A percentile compares a stretch with the other conserved stretches of the same genome.
These are phyloP conservation scores for Microstegium vimineum DNA, from an alignment of 176 grass and related monocot species.

Conservation along the genomic window DNA sequence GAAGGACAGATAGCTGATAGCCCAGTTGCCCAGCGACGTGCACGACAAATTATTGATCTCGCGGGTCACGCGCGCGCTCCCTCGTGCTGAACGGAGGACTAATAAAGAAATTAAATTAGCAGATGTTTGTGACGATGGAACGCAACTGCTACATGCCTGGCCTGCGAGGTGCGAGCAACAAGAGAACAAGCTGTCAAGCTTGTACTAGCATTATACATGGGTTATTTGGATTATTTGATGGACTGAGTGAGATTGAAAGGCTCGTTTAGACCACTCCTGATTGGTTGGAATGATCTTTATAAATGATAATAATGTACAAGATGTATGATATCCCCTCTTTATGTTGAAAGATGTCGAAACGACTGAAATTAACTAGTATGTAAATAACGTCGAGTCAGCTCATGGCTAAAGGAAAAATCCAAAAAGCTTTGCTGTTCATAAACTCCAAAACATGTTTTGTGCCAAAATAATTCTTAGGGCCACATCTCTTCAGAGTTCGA, in stretches of 20 bases:
- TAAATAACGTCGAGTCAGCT: not conserved
- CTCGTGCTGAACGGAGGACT: conserved; percentile 7
- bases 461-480: not conserved
- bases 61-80: conserved; percentile 16
- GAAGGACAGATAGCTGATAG: too few species aligned
- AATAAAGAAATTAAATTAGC: not conserved
- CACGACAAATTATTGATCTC: not conserved
- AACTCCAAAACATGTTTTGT: not conserved
- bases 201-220: not conserved
- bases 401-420: not conserved
- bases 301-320: not conserved
- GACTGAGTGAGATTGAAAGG: not conserved
- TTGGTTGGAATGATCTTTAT: not conserved
- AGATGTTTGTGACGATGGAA: not conserved
- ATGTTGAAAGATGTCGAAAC: not conserved
- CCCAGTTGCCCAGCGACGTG: not conserved
- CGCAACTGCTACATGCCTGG: not conserved
- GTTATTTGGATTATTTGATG: too few species aligned
- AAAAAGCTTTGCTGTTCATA: not conserved
- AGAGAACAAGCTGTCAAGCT: not conserved
- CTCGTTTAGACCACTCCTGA: not conserved
- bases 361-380: not conserved
- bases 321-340: not conserved
- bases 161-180: not conserved
- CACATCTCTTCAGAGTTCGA: not conserved